Evolutionary conservation across 1,284 basidiomycete species (phyloP), one percentile per base, ranked within the genome.

Genomic region (Uromyces viciae-fabae): DNA sequence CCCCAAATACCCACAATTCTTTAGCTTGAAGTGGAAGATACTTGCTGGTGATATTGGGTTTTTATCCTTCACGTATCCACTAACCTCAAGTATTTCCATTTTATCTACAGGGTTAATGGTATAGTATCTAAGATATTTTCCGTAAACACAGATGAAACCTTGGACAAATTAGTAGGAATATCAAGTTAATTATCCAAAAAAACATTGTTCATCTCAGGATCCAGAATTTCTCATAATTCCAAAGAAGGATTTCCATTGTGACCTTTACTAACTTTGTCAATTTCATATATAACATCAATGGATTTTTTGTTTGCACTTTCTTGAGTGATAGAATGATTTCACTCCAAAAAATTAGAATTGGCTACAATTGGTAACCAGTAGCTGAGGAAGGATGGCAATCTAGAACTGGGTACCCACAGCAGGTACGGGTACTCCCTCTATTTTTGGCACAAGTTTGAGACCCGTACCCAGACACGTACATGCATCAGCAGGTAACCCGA

Each of bases 291-390:
- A 99, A 88, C 25, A 96, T 93, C n/a, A 99, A 89, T 0, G 96
- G 96, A 86, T 99, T 99, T 88, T 98, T 95, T 5, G 94, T 96
- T 42, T 94, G 94, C 17, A 98, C 95, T 82, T 96, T 92, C 88
- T 98, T 98, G 81, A 99, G 87, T 1, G 96, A 96, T 86, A 98
- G 95, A 81, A 98, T 96, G 80, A 98, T 96, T 89, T 98, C n/a
- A n/a, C n/a, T n/a, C n/a, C n/a, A n/a, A n/a, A n/a, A n/a, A n/a
- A n/a, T n/a, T n/a, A n/a, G n/a, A n/a, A n/a, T n/a, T n/a, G n/a
- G n/a, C n/a, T n/a, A n/a, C n/a, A n/a, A n/a, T n/a, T n/a, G n/a
- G n/a, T n/a, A n/a, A n/a, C n/a, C n/a, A n/a, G n/a, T n/a, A n/a
- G n/a, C n/a, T n/a, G n/a, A n/a, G n/a, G n/a, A n/a, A n/a, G n/a